Percentiles rank a stretch among this genome's conserved stretches.
Evolutionary conservation across 768 basidiomycete species (phyloP).

Genomic region (Trametes villosa): DNA sequence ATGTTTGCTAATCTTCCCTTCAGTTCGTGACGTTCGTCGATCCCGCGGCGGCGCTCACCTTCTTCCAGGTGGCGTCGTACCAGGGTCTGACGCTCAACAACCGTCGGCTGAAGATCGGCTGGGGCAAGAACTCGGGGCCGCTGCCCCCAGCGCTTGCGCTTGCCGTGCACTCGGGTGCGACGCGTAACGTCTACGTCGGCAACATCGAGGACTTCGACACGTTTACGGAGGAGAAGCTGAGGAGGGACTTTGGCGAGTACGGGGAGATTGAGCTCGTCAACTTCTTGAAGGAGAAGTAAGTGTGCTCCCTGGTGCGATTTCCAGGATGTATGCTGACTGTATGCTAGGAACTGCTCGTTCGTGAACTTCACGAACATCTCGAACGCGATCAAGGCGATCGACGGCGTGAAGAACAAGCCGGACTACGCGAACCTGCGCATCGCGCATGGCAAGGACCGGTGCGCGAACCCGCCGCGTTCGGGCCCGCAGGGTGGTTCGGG

Average conservation of each 20-base stretch:
- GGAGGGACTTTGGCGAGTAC: conserved; percentile 92
- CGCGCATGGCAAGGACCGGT: conserved; percentile 94
- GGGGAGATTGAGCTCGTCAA: conserved; percentile 98
- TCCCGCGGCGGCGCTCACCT: conserved; percentile 88
- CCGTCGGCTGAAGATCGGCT: conserved; percentile 93
- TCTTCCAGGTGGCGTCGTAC: conserved; percentile 90
- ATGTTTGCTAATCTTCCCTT: neutral
- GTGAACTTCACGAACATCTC: conserved; percentile 95
- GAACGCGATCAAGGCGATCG: conserved; percentile 98
- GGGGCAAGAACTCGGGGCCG: conserved; percentile 96
- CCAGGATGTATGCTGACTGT: neutral
- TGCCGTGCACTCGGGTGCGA: conserved; percentile 91
- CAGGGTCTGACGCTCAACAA: conserved; percentile 92
- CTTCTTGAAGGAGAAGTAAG: conserved; percentile 89
- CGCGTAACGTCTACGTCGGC: conserved; percentile 95
- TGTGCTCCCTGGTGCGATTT: neutral
- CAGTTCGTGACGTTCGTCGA: conserved; percentile 98
- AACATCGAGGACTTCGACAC: conserved; percentile 94
- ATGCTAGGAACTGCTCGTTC: conserved; percentile 86
- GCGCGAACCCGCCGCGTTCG: conserved; percentile 89
- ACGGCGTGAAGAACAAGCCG: conserved; percentile 87
- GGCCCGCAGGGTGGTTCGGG: conserved; percentile 73
- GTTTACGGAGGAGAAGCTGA: conserved; percentile 88
- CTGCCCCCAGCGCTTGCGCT: conserved; percentile 82
- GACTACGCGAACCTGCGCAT: conserved; percentile 91